Base-by-base conservation (phyloP, 2,329 filamentous ascomycete genomes). In the Bisporella sp. region DNA sequence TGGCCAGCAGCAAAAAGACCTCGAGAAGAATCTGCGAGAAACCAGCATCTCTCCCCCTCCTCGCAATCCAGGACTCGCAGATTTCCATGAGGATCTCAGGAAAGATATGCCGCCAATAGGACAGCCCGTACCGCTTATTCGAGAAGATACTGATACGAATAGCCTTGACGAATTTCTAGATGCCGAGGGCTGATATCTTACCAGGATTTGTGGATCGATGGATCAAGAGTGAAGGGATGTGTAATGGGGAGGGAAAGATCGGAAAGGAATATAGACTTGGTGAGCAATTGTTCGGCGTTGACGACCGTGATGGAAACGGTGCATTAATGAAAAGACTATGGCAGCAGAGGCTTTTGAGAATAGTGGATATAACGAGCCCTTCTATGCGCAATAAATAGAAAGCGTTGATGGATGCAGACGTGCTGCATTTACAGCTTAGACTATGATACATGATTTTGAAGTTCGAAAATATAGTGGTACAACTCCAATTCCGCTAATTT, bases 71-170 rank as follows among this genome's bases (percentile, higher is more conserved):
- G 29, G 55, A 2, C 43, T 67, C 41, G 70, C 82, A 33, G 76
- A 83, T 61, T 82, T 84, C 51, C 68, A 74, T 12, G 60, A 72
- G 8, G 79, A 82, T 51, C 41, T 82, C 62, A 75, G 75, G 63
- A 75, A 73, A 51, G 63, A 68, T 29, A 58, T 82, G 37, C 76
- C 76, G 4, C 51, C 62, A 31, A 57, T 49, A 6, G 42, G 8
- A 6, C 28, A 51, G 40, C 21, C 21, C 21, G 31, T 12, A 39
- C 37, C 54, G 12, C 41, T 66, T 31, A 56, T 53, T 37, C 56
- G 62, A 45, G 41, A 60, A 44, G 59, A 64, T 47, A 66, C 63
- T 6, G 62, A 64, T 48, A 62, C 58, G 2, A 46, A 58, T 6
- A 62, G 59, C 51, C 5, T 62, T 31, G 64, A 66, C 57, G 64